phyloP scores from a whole-genome alignment of 768 basidiomycete species.

The Nevesoporus exiguus region DNA sequence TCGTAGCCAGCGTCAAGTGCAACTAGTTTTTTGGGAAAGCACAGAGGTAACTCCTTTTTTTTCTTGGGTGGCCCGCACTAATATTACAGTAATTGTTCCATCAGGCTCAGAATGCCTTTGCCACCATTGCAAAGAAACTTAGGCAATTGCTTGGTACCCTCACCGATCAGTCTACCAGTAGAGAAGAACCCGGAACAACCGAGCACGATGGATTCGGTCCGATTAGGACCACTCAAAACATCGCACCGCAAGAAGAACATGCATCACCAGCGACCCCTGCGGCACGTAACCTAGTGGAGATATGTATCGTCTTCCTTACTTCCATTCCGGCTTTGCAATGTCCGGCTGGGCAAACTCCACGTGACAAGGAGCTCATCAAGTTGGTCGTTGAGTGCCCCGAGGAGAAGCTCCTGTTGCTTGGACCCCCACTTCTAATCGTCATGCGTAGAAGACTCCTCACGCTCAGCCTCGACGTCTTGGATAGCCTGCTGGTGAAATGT shows the following conservation, averaged over 20 bases:
- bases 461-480: slow-evolving; percentile 48
- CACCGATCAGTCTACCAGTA: slow-evolving; percentile 19
- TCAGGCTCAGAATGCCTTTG: slow-evolving; percentile 54
- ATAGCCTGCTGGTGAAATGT: slow-evolving; percentile 52
- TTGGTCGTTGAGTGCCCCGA: slow-evolving; percentile 46
- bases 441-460: slow-evolving; percentile 53
- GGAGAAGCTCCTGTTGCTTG: slow-evolving; percentile 58
- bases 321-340: slow-evolving; percentile 63
- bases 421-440: slow-evolving; percentile 51
- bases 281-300: slow-evolving; percentile 39
- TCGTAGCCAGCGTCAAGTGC: slow-evolving; percentile 38
- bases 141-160: slow-evolving; percentile 40
- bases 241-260: slow-evolving; percentile 29
- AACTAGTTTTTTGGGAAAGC: slow-evolving; percentile 63
- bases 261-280: slow-evolving; percentile 27
- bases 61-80: not conserved
- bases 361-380: slow-evolving; percentile 58
- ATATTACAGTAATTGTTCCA: not conserved
- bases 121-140: slow-evolving; percentile 31
- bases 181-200: slow-evolving; percentile 30
- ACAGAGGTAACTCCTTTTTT: slow-evolving; percentile 51
- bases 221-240: slow-evolving; percentile 40
- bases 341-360: slow-evolving; percentile 52
- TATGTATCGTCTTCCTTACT: slow-evolving; percentile 60
- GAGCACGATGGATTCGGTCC: slow-evolving; percentile 60